Percentiles rank a stretch among this genome's conserved stretches.
Conservation (phyloP, 176 grass and related monocot genomes). For the Tuctoria greenei region DNA sequence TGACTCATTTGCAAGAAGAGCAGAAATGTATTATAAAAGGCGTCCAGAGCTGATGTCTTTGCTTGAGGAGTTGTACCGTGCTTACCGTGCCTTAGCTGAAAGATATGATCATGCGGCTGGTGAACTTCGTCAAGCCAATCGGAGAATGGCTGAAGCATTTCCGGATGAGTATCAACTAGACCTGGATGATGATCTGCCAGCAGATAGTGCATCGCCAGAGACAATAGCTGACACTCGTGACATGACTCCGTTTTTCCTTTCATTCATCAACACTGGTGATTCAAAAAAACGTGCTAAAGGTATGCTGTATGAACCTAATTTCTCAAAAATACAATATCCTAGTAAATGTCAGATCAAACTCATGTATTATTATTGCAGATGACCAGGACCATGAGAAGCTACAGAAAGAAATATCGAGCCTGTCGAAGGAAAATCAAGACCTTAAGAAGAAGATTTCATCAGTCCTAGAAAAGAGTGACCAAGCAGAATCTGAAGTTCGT, state of each 20-base stretch:
- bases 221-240: constrained; percentile 44
- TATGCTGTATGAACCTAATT: constrained; percentile 30
- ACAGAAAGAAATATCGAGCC: constrained; percentile 76
- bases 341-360: constrained; percentile 19
- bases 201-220: constrained; percentile 46
- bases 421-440: constrained; percentile 82
- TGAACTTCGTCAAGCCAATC: constrained; percentile 77
- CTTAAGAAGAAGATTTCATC: constrained; percentile 70
- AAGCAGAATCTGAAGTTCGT: constrained; percentile 57
- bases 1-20: constrained; percentile 93
- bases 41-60: constrained; percentile 88
- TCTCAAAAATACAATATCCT: not conserved
- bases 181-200: constrained; percentile 70
- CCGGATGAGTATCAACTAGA: constrained; percentile 70
- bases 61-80: constrained; percentile 94
- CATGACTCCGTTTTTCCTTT: constrained; percentile 58
- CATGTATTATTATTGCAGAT: constrained; percentile 36
- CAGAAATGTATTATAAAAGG: constrained; percentile 96
- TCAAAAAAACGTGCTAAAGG: constrained; percentile 53
- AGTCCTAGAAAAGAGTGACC: constrained; percentile 54
- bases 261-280: constrained; percentile 54
- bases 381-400: constrained; percentile 62
- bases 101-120: constrained; percentile 90
- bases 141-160: constrained; percentile 91
- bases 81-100: constrained; percentile 90